These are phyloP conservation scores for Acer saccharum DNA, from an alignment of 345 rosid genomes.

Conservation along the genomic window DNA sequence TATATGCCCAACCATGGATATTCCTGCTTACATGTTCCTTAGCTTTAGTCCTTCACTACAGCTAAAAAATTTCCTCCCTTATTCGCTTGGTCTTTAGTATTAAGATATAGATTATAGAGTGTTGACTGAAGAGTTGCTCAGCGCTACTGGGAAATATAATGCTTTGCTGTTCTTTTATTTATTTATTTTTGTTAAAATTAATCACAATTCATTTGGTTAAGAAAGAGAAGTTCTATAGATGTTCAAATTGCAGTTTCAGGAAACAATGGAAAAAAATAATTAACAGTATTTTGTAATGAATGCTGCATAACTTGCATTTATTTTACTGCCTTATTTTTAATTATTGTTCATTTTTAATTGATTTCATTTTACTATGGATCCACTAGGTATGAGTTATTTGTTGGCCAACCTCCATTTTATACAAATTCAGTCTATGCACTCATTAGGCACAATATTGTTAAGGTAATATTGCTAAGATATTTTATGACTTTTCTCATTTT, in stretches of 20 bases:
- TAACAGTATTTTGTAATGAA: too few species aligned
- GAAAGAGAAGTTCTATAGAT: neutral
- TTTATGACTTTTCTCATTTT: conserved; percentile 12
- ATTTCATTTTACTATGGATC: conserved; percentile 12
- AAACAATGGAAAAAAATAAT: too few species aligned
- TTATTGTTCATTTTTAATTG: conserved; percentile 8
- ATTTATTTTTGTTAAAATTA: too few species aligned
- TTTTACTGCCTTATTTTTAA: neutral
- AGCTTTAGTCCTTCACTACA: too few species aligned
- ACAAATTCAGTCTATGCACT: conserved; percentile 87
- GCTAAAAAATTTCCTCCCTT: too few species aligned
- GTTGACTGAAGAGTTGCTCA: too few species aligned
- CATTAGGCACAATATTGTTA: conserved; percentile 80
- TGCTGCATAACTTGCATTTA: neutral
- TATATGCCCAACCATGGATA: too few species aligned
- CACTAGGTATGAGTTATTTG: conserved; percentile 91
- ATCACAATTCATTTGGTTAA: neutral
- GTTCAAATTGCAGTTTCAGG: neutral
- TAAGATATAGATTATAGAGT: too few species aligned
- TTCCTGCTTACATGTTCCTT: too few species aligned
- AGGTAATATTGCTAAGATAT: conserved; percentile 47
- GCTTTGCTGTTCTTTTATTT: too few species aligned
- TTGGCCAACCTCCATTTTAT: conserved; percentile 98
- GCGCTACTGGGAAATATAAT: too few species aligned
- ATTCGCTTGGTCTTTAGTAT: too few species aligned